Conservation (phyloP, 2,329 filamentous ascomycete genomes). For the Mollisia scopiformis region DNA sequence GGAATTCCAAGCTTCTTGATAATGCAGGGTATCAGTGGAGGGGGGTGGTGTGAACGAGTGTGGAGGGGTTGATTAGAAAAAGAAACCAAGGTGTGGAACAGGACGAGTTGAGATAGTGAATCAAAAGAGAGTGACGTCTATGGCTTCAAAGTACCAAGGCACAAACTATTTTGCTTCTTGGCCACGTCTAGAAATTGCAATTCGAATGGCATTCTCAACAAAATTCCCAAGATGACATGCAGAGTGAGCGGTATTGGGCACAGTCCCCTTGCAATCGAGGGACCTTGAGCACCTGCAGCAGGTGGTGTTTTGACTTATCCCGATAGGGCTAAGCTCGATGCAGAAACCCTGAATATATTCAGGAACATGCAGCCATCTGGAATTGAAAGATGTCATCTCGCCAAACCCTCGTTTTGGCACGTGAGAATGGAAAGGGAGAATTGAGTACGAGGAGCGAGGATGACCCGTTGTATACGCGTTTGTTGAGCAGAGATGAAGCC, state of each 20-base stretch:
- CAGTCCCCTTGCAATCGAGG: conserved; percentile 7
- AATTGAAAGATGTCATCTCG: neutral
- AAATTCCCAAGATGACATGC: too few relatives aligned
- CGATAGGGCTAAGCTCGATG: neutral
- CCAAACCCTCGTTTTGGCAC: neutral
- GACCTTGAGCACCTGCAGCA: conserved; percentile 6
- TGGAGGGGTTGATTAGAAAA: conserved; percentile 13
- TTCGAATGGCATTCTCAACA: conserved; percentile 7
- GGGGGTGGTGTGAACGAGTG: conserved; percentile 3
- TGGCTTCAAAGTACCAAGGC: neutral
- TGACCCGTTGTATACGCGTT: neutral
- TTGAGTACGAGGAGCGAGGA: neutral
- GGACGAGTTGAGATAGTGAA: neutral
- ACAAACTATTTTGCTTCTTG: neutral
- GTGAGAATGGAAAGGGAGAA: neutral
- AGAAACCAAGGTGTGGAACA: neutral
- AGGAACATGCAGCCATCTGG: neutral
- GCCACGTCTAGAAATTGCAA: neutral
- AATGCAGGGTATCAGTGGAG: conserved; percentile 8
- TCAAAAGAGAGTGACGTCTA: neutral
- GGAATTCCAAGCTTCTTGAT: conserved; percentile 9
- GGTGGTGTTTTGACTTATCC: conserved; percentile 2
- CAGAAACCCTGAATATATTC: conserved; percentile 1
- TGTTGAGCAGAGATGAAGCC: too few relatives aligned
- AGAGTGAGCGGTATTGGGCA: neutral